These are phyloP conservation scores for Sphaerulina populicola DNA, from an alignment of 2,329 filamentous ascomycete species.

Conservation along the genomic window DNA sequence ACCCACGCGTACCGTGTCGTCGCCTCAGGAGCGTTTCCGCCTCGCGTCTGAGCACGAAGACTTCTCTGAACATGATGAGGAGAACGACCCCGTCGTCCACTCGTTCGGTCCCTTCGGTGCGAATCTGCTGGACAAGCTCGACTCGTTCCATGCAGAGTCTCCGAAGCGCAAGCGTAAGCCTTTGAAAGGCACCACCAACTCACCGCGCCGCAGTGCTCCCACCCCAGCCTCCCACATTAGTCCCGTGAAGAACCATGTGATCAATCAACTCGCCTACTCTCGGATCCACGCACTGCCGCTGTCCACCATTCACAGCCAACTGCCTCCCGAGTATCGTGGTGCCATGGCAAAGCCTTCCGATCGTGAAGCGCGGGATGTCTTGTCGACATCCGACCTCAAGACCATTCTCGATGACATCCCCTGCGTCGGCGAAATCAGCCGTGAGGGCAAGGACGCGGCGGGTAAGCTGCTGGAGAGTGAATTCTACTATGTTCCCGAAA, in stretches of 20 bases:
- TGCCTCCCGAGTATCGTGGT: conserved; percentile 53
- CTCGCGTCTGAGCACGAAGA: conserved; percentile 44
- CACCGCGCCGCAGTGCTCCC: conserved; percentile 21
- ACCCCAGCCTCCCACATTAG: conserved; percentile 21
- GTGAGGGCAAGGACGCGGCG: conserved; percentile 91
- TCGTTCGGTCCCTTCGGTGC: conserved; percentile 87
- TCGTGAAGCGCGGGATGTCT: conserved; percentile 26
- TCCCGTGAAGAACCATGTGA: conserved; percentile 70
- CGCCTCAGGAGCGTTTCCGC: conserved; percentile 14
- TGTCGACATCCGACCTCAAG: conserved; percentile 58
- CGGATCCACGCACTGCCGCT: conserved; percentile 84
- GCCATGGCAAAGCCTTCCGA: conserved; percentile 28
- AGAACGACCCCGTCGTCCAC: conserved; percentile 87
- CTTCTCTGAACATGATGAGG: conserved; percentile 74
- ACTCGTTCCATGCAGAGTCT: conserved; percentile 63
- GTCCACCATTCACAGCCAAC: conserved; percentile 77
- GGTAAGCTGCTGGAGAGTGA: conserved; percentile 91
- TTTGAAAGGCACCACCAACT: conserved; percentile 25
- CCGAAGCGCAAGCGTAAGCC: conserved; percentile 44
- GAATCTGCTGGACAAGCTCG: conserved; percentile 72
- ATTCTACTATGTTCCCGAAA: conserved; percentile 90
- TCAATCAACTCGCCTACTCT: conserved; percentile 93
- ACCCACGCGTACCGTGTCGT: conserved; percentile 14
- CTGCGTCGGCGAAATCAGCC: conserved; percentile 79
- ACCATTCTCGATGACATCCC: conserved; percentile 62